Base-by-base conservation (phyloP, 768 basidiomycete genomes). In the Scleroderma bovista region DNA sequence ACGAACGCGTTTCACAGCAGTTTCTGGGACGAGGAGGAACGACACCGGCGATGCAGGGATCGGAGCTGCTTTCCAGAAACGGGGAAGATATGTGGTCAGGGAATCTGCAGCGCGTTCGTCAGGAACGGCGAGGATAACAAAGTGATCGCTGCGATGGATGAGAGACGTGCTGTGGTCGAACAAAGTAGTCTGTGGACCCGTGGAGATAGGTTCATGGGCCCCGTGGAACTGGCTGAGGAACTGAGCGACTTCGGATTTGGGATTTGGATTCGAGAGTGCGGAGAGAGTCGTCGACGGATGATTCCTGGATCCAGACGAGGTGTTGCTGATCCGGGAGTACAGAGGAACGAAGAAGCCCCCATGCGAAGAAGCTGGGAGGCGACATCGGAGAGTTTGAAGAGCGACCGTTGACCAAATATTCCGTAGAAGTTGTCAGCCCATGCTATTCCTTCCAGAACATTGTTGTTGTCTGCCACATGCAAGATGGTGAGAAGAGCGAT, bases 61-160 rank as follows among this genome's bases (percentile, higher is more conserved):
- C 2, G 81, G 71, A 15, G 78, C 79, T 8, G 85, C 77, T 54
- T 81, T 88, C 79, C 88, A 87, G 69, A 80, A 84, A 13, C 72
- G 75, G 1, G 88, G 91, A n/a, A 90, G 72, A 54, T 79, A 58
- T 10, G 72, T 74, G 55, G 87, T 84, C 53, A 93, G 71, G 19
- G 63, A 62, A 42, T 62, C 60, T 41, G 75, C 77, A 24, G 71
- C 62, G 6, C 61, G 63, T 1, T 61, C 57, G 31, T 70, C 67
- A 8, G 57, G 46, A 31, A 86, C 61, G 1, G 80, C 75, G 40
- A 87, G 53, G 16, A 88, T 67, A 1, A 75, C 76, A 10, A 78
- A 75, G 15, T 67, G 62, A 7, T 59, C 26, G 3, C 72, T 69
- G n/a, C 63, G 64, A 57, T 78, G 69, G 52, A 80, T 68, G n/a